Conservation (phyloP, 768 basidiomycete genomes). For the Panellus pusillus region DNA sequence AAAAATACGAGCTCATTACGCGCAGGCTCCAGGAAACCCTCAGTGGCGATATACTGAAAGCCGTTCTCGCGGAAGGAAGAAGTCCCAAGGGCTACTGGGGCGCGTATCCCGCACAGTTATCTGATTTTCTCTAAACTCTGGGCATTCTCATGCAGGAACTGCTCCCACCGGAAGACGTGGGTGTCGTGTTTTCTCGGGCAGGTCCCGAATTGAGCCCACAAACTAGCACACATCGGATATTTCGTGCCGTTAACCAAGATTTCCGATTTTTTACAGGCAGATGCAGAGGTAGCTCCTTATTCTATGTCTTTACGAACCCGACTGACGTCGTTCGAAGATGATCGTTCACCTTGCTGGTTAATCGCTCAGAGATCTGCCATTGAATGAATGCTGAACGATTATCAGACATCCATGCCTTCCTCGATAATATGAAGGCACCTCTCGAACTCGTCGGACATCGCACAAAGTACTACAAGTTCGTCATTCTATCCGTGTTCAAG, state of each 20-base stretch:
- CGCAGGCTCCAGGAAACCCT: conserved; percentile 85
- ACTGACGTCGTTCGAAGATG: conserved; percentile 2
- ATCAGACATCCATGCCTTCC: conserved; percentile 91
- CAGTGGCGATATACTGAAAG: conserved; percentile 80
- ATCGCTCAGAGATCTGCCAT: background rate
- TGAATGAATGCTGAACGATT: background rate
- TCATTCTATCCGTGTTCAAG: conserved; percentile 81
- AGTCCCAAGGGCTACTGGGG: conserved; percentile 92
- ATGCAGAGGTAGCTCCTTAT: conserved; percentile 62
- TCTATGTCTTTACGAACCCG: background rate
- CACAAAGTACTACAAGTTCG: conserved; percentile 84
- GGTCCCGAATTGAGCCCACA: conserved; percentile 3
- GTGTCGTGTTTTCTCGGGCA: conserved; percentile 27
- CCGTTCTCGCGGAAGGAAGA: conserved; percentile 74
- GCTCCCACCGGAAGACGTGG: conserved; percentile 93
- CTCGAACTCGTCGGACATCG: conserved; percentile 86
- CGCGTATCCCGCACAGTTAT: conserved; percentile 34
- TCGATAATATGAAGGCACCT: conserved; percentile 96
- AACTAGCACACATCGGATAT: conserved; percentile 92
- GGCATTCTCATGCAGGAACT: conserved; percentile 56
- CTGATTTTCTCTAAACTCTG: conserved; percentile 5
- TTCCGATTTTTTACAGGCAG: conserved; percentile 91
- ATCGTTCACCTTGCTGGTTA: conserved; percentile 7
- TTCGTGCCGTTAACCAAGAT: conserved; percentile 95
- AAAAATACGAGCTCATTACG: conserved; percentile 81